These are phyloP conservation scores for Phaseolus lunatus DNA, from an alignment of 306 rosid species.

Conservation along the genomic window DNA sequence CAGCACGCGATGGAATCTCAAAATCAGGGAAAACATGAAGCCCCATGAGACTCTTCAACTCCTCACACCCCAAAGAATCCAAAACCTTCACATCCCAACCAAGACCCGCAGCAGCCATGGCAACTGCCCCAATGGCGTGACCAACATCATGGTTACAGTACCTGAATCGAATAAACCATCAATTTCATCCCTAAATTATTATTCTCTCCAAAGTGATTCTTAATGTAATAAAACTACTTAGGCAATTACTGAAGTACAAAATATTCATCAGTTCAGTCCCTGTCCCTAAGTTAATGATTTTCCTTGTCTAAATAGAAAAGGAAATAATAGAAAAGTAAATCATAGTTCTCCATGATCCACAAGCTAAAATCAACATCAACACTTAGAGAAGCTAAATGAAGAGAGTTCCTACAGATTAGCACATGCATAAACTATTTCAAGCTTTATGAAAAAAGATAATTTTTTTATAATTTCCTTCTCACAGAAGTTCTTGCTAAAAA, in stretches of 20 bases:
- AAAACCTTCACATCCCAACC: constrained; percentile 95
- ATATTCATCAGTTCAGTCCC: background rate
- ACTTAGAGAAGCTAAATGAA: no score
- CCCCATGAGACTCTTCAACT: constrained; percentile 85
- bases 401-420: no score
- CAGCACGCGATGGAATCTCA: constrained; percentile 64
- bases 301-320: background rate
- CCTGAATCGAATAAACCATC: constrained; percentile 50
- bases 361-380: no score
- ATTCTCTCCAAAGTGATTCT: background rate
- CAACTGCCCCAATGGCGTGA: constrained; percentile 87
- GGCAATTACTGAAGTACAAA: background rate
- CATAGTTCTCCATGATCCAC: no score
- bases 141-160: constrained; percentile 95
- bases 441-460: no score
- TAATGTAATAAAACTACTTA: background rate
- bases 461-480: no score
- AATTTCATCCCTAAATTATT: background rate
- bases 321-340: background rate
- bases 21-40: constrained; percentile 64
- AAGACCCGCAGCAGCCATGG: constrained; percentile 79
- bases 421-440: no score
- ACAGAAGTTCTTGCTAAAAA: no score
- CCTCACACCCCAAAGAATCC: constrained; percentile 76
- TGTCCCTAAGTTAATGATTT: background rate